These are phyloP conservation scores for Wickerhamomyces pijperi DNA, from an alignment of 805 yeast genomes.

Conservation along the genomic window DNA sequence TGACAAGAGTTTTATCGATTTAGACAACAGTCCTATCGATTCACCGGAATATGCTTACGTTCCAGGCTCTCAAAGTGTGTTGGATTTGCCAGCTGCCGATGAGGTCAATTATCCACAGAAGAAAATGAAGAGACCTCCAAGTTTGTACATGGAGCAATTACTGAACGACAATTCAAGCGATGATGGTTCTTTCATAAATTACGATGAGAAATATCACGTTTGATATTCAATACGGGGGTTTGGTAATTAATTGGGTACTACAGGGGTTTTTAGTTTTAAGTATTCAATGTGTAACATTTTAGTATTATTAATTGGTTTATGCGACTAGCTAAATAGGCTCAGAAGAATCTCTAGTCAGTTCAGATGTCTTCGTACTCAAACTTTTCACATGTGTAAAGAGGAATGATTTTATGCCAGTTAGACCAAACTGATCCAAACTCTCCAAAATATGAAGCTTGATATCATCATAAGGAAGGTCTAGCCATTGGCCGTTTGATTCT, in stretches of 20 bases:
- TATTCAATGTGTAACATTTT: too few relatives aligned
- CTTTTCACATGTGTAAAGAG: conserved; percentile 45
- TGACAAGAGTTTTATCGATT: not conserved
- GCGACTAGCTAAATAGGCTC: too few relatives aligned
- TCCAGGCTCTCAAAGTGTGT: too few relatives aligned
- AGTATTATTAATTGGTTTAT: too few relatives aligned
- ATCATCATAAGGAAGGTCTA: conserved; percentile 29
- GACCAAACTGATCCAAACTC: conserved; percentile 30
- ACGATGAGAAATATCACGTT: not conserved
- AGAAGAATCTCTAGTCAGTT: too few relatives aligned
- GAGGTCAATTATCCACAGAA: not conserved
- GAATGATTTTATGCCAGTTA: conserved; percentile 36
- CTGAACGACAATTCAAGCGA: conserved; percentile 20
- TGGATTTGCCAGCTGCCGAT: too few relatives aligned
- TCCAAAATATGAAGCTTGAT: conserved; percentile 33
- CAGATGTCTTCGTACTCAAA: conserved; percentile 12
- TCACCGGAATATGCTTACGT: too few relatives aligned
- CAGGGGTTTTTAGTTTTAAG: too few relatives aligned
- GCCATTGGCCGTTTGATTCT: conserved; percentile 21
- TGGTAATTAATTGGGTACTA: too few relatives aligned
- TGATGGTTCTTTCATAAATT: conserved; percentile 12
- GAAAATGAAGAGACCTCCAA: conserved; percentile 33
- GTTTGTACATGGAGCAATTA: conserved; percentile 35
- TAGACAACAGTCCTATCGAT: not conserved
- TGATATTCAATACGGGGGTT: too few relatives aligned